These are phyloP conservation scores for Aspergillus quadrilineatus DNA, from an alignment of 2,329 filamentous ascomycete genomes.

Conservation along the genomic window DNA sequence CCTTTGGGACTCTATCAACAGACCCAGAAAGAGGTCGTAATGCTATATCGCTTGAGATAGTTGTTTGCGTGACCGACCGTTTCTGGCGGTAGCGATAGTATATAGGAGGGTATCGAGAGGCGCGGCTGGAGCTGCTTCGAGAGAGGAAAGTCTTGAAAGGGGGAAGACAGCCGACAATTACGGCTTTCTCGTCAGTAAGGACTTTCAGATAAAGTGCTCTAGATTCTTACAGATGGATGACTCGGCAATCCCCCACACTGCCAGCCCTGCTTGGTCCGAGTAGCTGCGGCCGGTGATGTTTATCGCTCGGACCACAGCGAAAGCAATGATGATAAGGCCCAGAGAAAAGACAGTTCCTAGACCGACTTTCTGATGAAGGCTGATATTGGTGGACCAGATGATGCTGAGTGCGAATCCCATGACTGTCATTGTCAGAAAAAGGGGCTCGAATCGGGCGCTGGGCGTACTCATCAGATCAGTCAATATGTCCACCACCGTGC, in stretches of 20 bases:
- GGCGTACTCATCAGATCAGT: conserved; percentile 27
- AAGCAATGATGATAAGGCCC: conserved; percentile 25
- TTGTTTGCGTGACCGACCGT: conserved; percentile 7
- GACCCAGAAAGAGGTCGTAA: neutral
- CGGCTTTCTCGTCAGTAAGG: conserved; percentile 7
- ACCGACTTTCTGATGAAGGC: conserved; percentile 27
- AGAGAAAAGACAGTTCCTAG: conserved; percentile 30
- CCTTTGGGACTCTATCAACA: conserved; percentile 4
- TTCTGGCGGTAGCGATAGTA: conserved; percentile 1
- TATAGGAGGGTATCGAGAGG: conserved; percentile 1
- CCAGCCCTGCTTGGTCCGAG: conserved; percentile 20
- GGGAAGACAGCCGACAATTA: conserved; percentile 21
- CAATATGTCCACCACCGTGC: conserved; percentile 24
- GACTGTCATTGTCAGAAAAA: conserved; percentile 19
- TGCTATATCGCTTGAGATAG: conserved; percentile 2
- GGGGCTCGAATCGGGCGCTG: neutral
- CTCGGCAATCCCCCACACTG: conserved; percentile 23
- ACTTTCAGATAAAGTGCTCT: neutral
- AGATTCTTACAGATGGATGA: conserved; percentile 18
- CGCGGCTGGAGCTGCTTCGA: neutral
- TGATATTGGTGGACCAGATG: conserved; percentile 28
- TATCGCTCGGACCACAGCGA: conserved; percentile 29
- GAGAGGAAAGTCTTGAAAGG: conserved; percentile 21
- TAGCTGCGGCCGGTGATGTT: conserved; percentile 26
- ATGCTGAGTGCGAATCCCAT: conserved; percentile 32